Evolutionary conservation across 345 rosid species (phyloP).

Genomic region (Dovyalis caffra): DNA sequence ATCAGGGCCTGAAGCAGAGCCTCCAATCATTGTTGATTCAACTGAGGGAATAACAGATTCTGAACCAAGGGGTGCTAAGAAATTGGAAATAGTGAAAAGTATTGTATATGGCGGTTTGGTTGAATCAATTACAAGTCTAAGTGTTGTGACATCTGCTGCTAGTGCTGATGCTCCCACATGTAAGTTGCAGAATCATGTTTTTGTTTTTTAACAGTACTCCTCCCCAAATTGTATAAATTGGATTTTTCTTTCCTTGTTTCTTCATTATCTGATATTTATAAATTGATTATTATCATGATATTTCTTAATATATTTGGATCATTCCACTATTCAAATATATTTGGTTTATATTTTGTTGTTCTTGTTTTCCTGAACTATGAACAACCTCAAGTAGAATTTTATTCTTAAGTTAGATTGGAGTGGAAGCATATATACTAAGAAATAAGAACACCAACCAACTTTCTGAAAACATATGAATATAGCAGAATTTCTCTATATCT

Average conservation of each 20-base stretch:
- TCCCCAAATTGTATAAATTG: not conserved
- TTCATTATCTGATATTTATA: not conserved
- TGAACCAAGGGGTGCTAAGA: not conserved
- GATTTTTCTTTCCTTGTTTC: not conserved
- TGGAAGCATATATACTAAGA: too few relatives aligned
- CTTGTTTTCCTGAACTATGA: not conserved
- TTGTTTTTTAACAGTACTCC: not conserved
- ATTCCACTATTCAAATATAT: not conserved
- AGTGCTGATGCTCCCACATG: constrained; percentile 15
- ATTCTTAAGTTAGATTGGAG: too few relatives aligned
- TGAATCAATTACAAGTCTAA: constrained; percentile 24
- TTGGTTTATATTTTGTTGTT: too few relatives aligned
- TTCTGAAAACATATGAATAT: not conserved
- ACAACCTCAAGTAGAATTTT: not conserved
- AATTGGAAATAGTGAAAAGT: constrained; percentile 24
- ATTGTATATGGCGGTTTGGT: constrained; percentile 26
- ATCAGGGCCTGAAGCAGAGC: not conserved
- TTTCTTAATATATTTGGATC: not conserved
- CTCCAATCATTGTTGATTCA: not conserved
- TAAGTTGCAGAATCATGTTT: constrained; percentile 3
- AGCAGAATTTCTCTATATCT: not conserved
- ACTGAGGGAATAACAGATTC: not conserved
- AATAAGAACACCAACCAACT: not conserved
- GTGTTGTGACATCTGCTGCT: constrained; percentile 26
- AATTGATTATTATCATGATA: not conserved